These are phyloP conservation scores for Gillenia trifoliata DNA, from an alignment of 306 rosid species.

Conservation along the genomic window DNA sequence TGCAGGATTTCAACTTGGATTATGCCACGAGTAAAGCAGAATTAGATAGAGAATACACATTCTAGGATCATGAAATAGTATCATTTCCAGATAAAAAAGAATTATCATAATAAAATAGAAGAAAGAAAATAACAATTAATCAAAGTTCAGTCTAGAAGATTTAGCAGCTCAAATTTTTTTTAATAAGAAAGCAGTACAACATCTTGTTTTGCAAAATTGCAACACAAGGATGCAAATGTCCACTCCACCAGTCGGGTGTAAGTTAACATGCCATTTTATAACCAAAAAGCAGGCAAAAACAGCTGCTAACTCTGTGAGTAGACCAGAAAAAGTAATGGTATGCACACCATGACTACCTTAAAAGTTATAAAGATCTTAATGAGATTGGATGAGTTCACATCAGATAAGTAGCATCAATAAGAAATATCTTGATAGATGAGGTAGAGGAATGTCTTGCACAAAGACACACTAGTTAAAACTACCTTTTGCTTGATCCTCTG, in stretches of 20 bases:
- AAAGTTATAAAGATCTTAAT: background rate
- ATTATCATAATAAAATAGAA: background rate
- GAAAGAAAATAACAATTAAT: background rate
- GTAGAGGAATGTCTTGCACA: background rate
- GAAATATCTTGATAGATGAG: background rate
- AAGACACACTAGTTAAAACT: constrained; percentile 6
- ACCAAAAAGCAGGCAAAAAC: background rate
- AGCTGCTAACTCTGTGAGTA: background rate
- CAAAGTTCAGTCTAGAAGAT: background rate
- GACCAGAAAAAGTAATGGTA: background rate
- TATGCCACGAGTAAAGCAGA: background rate
- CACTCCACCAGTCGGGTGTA: background rate
- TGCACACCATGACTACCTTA: background rate
- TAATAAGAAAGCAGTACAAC: background rate
- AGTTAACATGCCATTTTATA: background rate
- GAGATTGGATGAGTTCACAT: background rate
- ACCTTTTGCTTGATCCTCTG: constrained; percentile 97
- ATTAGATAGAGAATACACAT: background rate
- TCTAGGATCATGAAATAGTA: background rate
- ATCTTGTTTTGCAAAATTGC: background rate
- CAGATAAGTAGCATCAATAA: background rate
- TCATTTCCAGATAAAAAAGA: background rate
- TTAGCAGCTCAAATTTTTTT: background rate
- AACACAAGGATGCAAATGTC: background rate
- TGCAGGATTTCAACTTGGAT: constrained; percentile 34